Conservation (phyloP, 768 basidiomycete species). For the Amanita molliuscula region DNA sequence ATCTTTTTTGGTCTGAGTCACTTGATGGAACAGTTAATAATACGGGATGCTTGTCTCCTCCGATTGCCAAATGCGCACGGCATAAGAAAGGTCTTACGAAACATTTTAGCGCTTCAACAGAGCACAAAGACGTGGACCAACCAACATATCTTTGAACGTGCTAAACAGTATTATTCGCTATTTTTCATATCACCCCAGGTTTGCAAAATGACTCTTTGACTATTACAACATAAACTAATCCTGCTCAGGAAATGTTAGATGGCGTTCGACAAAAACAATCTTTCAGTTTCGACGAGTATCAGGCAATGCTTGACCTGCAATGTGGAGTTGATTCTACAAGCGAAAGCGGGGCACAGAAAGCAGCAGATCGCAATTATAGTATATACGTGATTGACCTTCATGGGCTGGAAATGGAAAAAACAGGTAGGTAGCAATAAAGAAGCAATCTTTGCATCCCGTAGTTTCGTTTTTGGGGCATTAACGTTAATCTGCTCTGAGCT, state of each 20-base stretch:
- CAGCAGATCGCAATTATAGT: conserved; percentile 65
- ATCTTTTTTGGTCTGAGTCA: conserved; percentile 78
- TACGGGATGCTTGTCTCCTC: conserved; percentile 64
- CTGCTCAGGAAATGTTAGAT: conserved; percentile 63
- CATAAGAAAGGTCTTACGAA: conserved; percentile 78
- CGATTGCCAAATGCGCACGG: conserved; percentile 64
- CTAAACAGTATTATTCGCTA: conserved; percentile 72
- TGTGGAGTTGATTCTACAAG: conserved; percentile 71
- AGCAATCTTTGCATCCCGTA: conserved; percentile 1
- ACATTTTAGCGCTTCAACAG: conserved; percentile 88
- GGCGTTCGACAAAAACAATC: conserved; percentile 46
- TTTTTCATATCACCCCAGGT: conserved; percentile 72
- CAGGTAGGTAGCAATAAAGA: conserved; percentile 16
- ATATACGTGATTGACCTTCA: conserved; percentile 89
- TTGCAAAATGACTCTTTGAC: conserved; percentile 12
- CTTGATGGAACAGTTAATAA: conserved; percentile 76
- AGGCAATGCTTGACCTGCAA: conserved; percentile 80
- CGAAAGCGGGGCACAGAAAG: conserved; percentile 38
- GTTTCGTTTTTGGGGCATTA: not conserved
- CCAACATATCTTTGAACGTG: conserved; percentile 52
- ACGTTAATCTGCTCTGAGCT: not conserved
- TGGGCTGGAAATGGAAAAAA: conserved; percentile 55
- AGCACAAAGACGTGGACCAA: conserved; percentile 70
- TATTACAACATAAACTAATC: not conserved
- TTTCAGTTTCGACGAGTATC: conserved; percentile 90